Evolutionary conservation across 441 rosid species (phyloP).

Genomic region (Croton laevigatus): DNA sequence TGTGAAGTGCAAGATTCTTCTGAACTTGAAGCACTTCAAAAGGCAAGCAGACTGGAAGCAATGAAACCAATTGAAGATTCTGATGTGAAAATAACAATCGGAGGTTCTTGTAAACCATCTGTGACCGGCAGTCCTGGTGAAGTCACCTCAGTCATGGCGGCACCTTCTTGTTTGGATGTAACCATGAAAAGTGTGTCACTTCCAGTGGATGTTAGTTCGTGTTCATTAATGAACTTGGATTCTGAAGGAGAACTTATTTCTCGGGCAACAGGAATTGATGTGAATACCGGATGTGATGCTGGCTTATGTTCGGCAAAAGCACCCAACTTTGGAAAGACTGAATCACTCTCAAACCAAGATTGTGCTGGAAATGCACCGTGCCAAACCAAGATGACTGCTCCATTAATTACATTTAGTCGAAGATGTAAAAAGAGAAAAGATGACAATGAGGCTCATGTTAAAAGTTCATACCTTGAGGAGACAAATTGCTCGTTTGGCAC

Average conservation of each 20-base stretch:
- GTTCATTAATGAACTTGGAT: conserved; percentile 15
- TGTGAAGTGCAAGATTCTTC: conserved; percentile 26
- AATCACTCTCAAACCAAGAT: conserved; percentile 7
- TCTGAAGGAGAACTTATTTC: conserved; percentile 22
- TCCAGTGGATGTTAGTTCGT: conserved; percentile 12
- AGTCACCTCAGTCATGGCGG: conserved; percentile 16
- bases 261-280: conserved; percentile 6
- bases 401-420: conserved; percentile 40
- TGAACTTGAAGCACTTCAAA: conserved; percentile 16
- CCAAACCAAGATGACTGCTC: conserved; percentile 22
- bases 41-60: conserved; percentile 23
- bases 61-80: conserved; percentile 21
- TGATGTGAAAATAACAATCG: conserved; percentile 6
- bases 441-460: conserved; percentile 17
- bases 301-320: conserved; percentile 15
- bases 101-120: conserved; percentile 17
- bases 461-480: conserved; percentile 12
- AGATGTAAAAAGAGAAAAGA: conserved; percentile 32
- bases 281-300: conserved; percentile 13
- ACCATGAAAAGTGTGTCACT: conserved; percentile 11
- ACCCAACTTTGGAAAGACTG: conserved; percentile 20
- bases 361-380: conserved; percentile 10
- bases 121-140: conserved; percentile 8
- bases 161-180: conserved; percentile 17
- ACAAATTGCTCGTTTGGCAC: conserved; percentile 4